Evolutionary conservation across 2,329 filamentous ascomycete species (phyloP), one percentile per base, ranked within the genome.

Genomic region (Apiospora koreana): DNA sequence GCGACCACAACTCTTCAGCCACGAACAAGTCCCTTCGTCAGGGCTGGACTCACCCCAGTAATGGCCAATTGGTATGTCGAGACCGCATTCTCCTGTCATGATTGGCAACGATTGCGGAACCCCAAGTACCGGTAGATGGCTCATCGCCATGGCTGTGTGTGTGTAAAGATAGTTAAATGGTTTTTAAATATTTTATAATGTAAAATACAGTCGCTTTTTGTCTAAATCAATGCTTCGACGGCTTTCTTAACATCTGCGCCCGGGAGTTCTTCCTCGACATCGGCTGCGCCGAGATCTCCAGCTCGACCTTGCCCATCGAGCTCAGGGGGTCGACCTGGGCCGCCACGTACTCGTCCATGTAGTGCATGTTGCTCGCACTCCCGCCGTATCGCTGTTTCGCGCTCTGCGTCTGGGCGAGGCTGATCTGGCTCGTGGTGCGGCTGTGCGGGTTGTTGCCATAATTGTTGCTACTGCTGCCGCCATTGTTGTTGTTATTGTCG

Each of bases 311-410:
- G 50, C 64, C 62, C 38, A 48, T 28, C 23, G 54, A 46, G 68
- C 70, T 69, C 28, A 73, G 42, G 25, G 71, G 71, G 50, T 73
- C 69, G 67, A 73, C 71, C 45, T 71, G 71, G 6, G 68, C 68
- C 46, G 68, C 48, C 42, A 73, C 65, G 54, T 73, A 73, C 41
- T 68, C 70, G 68, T 73, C 71, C 68, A 67, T 68, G 70, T 73
- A 73, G 43, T 73, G 70, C 43, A 25, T 42, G 16, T 46, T 45
- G 31, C 10, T 38, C 4, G 3, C 16, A 10, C 6, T 18, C 2
- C 38, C 18, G 10, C 38, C 64, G 42, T 46, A 58, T 21, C 31
- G 23, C 16, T n/a, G 23, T 28, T 25, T 23, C 2, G 10, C 43
- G 43, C 66, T 48, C 31, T 3, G 28, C 9, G 54, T 28, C 41